Evolutionary conservation across 2,329 filamentous ascomycete genomes (phyloP).

Genomic region (Berkeleyomyces rouxiae): DNA sequence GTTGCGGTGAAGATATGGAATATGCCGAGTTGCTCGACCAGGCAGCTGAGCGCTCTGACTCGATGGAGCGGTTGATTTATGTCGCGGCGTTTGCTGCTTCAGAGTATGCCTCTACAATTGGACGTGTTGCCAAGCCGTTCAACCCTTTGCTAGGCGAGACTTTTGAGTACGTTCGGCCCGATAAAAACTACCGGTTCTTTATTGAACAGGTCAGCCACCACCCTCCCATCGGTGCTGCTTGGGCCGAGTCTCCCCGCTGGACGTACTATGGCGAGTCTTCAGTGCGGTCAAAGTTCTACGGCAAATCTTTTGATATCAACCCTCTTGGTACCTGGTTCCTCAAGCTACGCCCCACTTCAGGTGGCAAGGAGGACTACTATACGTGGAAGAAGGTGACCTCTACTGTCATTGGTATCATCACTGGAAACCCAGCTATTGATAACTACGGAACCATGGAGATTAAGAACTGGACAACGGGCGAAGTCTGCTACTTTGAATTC

Average conservation of each 20-base stretch:
- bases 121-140: constrained; percentile 93
- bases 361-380: constrained; percentile 71
- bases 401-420: constrained; percentile 96
- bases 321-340: constrained; percentile 95
- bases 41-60: constrained; percentile 70
- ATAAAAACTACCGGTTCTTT: constrained; percentile 97
- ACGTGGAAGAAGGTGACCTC: constrained; percentile 99
- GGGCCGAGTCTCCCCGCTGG: constrained; percentile 85
- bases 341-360: constrained; percentile 57
- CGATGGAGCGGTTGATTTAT: constrained; percentile 82
- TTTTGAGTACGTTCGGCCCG: constrained; percentile 86
- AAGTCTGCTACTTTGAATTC: constrained; percentile 79
- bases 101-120: constrained; percentile 93
- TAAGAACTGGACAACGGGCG: constrained; percentile 92
- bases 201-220: constrained; percentile 98
- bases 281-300: constrained; percentile 93
- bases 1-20: constrained; percentile 95
- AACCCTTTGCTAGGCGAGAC: constrained; percentile 93
- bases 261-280: constrained; percentile 94
- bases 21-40: constrained; percentile 84
- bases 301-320: constrained; percentile 94
- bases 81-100: constrained; percentile 91
- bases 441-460: constrained; percentile 96
- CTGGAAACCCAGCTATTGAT: constrained; percentile 88
- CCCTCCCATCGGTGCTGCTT: constrained; percentile 82